Conservation (phyloP, 805 yeast species). For the Candida ulmi region DNA sequence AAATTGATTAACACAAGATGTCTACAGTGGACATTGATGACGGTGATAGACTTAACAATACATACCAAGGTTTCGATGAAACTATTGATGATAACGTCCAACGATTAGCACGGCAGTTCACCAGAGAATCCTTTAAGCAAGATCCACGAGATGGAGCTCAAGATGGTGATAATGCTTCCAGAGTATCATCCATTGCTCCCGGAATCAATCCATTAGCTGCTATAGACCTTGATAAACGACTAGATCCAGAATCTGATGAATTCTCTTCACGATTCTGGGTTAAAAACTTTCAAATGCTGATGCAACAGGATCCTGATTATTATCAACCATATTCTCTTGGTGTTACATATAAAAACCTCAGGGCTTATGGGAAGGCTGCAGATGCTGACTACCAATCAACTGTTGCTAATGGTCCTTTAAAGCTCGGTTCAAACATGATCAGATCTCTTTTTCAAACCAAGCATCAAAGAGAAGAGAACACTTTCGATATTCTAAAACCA, state of each 20-base stretch:
- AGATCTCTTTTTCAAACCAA: conserved; percentile 9
- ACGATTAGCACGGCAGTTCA: no score
- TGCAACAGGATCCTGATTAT: conserved; percentile 48
- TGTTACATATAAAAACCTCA: conserved; percentile 47
- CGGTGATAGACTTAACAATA: no score
- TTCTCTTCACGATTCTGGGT: conserved; percentile 58
- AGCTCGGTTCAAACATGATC: conserved; percentile 10
- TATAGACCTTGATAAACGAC: conserved; percentile 29
- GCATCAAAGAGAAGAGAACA: conserved; percentile 17
- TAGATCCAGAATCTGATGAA: conserved; percentile 51
- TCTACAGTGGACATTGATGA: no score
- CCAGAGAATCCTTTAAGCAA: no score
- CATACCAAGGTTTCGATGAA: no score
- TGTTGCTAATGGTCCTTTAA: conserved; percentile 35
- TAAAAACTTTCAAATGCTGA: conserved; percentile 44
- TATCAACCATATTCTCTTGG: conserved; percentile 52
- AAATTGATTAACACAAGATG: no score
- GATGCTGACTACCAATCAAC: conserved; percentile 62
- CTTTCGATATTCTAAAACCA: conserved; percentile 45
- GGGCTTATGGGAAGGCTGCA: conserved; percentile 52
- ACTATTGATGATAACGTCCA: no score
- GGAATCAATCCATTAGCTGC: conserved; percentile 28
- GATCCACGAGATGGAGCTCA: no score
- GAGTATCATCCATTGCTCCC: conserved; percentile 21
- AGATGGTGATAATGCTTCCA: no score